These are phyloP conservation scores for Xylaria sp. DNA, from an alignment of 2,329 filamentous ascomycete species.

Conservation along the genomic window DNA sequence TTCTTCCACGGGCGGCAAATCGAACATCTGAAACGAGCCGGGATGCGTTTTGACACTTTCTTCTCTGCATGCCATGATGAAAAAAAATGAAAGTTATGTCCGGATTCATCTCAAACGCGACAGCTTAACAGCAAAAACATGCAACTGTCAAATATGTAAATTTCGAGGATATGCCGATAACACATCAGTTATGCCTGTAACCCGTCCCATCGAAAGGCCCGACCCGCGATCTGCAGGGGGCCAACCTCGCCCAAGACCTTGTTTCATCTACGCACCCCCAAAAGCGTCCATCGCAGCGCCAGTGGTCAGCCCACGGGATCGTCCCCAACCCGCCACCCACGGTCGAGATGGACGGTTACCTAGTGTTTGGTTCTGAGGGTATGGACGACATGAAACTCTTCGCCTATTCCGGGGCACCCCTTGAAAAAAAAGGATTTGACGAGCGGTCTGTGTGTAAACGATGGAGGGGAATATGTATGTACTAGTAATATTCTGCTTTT, in stretches of 20 bases:
- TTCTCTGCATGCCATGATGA: too few relatives aligned
- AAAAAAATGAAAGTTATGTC: too few relatives aligned
- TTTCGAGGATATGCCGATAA: too few relatives aligned
- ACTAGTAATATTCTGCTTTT: neutral
- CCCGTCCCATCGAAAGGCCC: neutral
- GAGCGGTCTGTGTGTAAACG: neutral
- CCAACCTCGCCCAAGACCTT: neutral
- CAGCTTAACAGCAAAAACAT: too few relatives aligned
- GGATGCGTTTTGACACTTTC: neutral
- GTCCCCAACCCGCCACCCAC: neutral
- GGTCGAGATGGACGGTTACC: neutral
- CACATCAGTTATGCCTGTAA: too few relatives aligned
- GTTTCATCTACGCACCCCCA: neutral
- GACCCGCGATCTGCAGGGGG: neutral
- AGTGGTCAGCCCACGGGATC: neutral
- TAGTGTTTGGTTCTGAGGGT: neutral
- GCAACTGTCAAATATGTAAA: too few relatives aligned
- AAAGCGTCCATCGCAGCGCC: neutral
- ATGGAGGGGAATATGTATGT: too few relatives aligned
- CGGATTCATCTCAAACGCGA: too few relatives aligned
- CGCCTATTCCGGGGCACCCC: neutral
- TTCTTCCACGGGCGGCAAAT: neutral
- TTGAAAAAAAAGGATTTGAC: neutral
- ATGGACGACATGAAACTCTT: neutral
- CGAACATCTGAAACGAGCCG: neutral